phyloP scores from a whole-genome alignment of 2,329 filamentous ascomycete genomes.

The Claviceps cyperi region DNA sequence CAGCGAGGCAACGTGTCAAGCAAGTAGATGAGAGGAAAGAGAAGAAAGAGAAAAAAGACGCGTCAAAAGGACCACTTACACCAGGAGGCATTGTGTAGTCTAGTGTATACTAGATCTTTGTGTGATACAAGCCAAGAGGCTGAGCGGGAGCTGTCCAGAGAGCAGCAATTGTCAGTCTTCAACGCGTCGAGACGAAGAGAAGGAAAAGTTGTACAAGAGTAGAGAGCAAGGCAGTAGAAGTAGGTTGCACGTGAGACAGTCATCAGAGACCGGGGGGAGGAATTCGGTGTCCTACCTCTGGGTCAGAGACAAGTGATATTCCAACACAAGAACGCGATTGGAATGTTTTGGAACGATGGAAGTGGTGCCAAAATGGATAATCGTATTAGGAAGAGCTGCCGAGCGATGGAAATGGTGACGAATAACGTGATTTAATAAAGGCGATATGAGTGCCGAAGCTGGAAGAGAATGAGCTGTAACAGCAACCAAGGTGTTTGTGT shows the following conservation, averaged over 20 bases:
- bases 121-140: constrained; percentile 7
- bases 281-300: constrained; percentile 22
- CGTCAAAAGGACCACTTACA: constrained; percentile 13
- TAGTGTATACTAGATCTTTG: constrained; percentile 10
- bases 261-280: constrained; percentile 11
- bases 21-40: not conserved
- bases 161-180: constrained; percentile 7
- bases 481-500: constrained; percentile 21
- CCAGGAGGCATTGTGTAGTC: constrained; percentile 21
- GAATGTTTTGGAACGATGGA: constrained; percentile 20
- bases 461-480: constrained; percentile 11
- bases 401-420: constrained; percentile 12
- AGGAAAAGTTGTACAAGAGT: constrained; percentile 2
- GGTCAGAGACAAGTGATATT: constrained; percentile 17
- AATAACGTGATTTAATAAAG: constrained; percentile 8
- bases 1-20: not conserved
- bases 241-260: constrained; percentile 17
- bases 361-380: constrained; percentile 16
- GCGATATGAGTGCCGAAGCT: constrained; percentile 9
- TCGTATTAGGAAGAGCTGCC: constrained; percentile 15
- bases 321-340: constrained; percentile 20
- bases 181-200: constrained; percentile 8
- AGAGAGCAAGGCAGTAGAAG: constrained; percentile 7
- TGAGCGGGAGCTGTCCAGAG: constrained; percentile 4
- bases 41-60: not conserved